These are phyloP conservation scores for Akanthomyces muscarius DNA, from an alignment of 2,329 filamentous ascomycete species.

Conservation along the genomic window DNA sequence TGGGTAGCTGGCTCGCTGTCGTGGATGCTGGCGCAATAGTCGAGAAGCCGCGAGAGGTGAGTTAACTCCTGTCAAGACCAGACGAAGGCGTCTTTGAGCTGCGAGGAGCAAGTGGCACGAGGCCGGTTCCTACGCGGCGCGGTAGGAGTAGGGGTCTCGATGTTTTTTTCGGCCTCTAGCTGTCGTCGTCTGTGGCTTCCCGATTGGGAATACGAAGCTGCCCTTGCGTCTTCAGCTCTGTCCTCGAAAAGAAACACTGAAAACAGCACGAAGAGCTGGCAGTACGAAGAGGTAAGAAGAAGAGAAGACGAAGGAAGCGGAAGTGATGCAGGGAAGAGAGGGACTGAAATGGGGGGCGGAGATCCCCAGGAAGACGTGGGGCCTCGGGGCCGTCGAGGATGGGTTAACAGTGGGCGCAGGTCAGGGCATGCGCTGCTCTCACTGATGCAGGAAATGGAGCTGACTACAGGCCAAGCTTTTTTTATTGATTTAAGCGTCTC, in stretches of 20 bases:
- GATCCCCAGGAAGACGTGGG: constrained; percentile 14
- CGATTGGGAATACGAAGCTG: neutral
- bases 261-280: too few relatives aligned
- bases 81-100: neutral
- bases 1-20: neutral
- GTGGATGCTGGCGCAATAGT: neutral
- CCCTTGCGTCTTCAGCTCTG: too few relatives aligned
- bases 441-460: neutral
- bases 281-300: neutral
- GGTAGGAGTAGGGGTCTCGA: neutral
- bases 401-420: constrained; percentile 12
- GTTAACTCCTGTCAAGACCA: neutral
- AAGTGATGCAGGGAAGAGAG: neutral
- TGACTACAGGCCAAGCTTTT: neutral
- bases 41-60: neutral
- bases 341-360: constrained; percentile 9
- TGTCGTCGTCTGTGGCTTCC: neutral
- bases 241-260: neutral
- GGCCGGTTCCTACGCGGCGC: neutral
- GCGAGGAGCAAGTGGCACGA: neutral
- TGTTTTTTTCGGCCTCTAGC: neutral
- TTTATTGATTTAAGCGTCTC: neutral
- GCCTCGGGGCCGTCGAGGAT: constrained; percentile 6
- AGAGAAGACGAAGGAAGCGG: neutral
- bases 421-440: neutral